Evolutionary conservation across 768 basidiomycete species (phyloP), one percentile per base, ranked within the genome.

Genomic region (Suillus subaureus): DNA sequence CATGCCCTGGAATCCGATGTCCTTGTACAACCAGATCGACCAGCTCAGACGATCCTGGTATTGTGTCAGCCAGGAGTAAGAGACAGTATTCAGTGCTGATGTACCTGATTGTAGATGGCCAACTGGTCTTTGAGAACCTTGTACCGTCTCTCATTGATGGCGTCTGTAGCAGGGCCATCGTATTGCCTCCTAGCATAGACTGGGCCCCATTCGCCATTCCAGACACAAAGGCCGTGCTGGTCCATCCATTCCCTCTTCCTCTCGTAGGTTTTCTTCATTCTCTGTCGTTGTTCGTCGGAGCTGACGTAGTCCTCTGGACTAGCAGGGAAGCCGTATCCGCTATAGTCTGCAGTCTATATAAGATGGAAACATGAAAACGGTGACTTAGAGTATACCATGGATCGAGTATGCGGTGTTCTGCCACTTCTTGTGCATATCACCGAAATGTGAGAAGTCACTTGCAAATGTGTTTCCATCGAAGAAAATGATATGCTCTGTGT

Each of bases 11-110:
- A 89, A 90, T n/a, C 91, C 91, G 69, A 91, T 90, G 70, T 92
- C 90, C 70, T 91, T 94, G 84, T 91, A 94, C 23, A 93, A 78
- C 93, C 93, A 94, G 79, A 94, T 94, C 0, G 89, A 88, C 92
- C 91, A 93, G 73, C 86, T 87, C 63, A 89, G 75, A 31, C 84
- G 85, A 69, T 87, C 87, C 87, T 89, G 63, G 26, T 43, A 54
- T 9, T 42, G 31, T n/a, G 33, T 68, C 39, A 60, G 16, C 4
- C 5, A 39, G 26, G n/a, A 23, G 39, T 35, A 15, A 35, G 18
- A 58, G 51, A 28, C 15, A 1, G 62, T 37, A 28, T 42, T 61
- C 45, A 28, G 18, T 28, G 12, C 18, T 3, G 11, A 28, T 42
- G 11, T 60, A 86, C 87, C 77, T 87, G 72, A 70, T 85, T 84